Base-by-base conservation (phyloP, 352 stramenopile genomes). In the Elongisporangium anandrum region DNA sequence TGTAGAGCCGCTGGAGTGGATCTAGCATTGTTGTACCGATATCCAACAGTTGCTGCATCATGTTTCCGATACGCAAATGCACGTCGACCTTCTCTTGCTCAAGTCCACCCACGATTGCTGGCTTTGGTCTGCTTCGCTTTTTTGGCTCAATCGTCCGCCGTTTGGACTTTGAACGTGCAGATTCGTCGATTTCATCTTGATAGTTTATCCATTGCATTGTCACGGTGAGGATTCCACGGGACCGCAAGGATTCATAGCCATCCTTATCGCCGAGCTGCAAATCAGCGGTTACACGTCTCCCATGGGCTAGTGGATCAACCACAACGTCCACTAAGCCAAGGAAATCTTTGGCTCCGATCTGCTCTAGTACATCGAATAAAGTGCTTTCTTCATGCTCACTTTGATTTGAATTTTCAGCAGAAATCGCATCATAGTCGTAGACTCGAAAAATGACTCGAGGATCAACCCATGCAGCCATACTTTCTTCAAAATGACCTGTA, bases 141-240 rank as follows among this genome's bases (percentile, higher is more conserved):
- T 49, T 7, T 6, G 17, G 9, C 2, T 23, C 2, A 8, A 22
- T 24, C 0, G 56, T 38, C 5, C 20, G 4, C 13, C 29, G 29
- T 41, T 15, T 41, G 5, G 29, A 15, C 6, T 41, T 41, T 8
- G 29, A 41, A 41, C 3, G 21, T 45, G 59, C 60, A 9, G 53
- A 26, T 50, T 61, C 49, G 15, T 61, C 16, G 13, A 57, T 59
- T 4, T 69, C 50, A 0, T 72, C 57, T 0, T 58, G 39, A 57
- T 66, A 74, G 38, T 88, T 66, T 8, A 65, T 79, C 82, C 80
- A 92, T 15, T 89, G 78, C 4, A 92, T 63, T 0, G 68, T 72
- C 17, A 90, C 59, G 2, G 67, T 86, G 26, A 90, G 55, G 1
- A 52, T 66, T 2, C 80, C 82, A 38, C 72, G 69, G 6, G 62